A percentile compares a stretch with the other conserved stretches of the same genome.
phyloP scores from a whole-genome alignment of 2,329 filamentous ascomycete genomes.

The Berkeleyomyces basicola region DNA sequence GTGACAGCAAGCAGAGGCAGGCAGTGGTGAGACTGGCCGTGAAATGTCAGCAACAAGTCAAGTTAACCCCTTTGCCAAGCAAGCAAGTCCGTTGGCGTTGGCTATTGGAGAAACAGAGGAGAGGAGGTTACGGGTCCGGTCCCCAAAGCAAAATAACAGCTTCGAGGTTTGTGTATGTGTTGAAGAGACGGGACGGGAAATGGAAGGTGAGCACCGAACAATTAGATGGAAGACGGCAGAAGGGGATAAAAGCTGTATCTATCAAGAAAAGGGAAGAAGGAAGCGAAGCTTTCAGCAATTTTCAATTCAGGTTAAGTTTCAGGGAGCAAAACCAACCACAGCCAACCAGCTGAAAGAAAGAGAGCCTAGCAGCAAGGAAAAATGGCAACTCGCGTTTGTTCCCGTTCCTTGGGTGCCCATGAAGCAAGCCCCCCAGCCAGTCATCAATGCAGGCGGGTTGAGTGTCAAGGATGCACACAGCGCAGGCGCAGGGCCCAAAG shows the following conservation, averaged over 20 bases:
- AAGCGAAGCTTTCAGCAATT: conserved; percentile 6
- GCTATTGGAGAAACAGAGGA: neutral
- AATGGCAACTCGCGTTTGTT: neutral
- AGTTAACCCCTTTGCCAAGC: neutral
- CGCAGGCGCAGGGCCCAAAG: neutral
- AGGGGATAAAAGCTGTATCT: neutral
- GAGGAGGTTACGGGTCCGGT: neutral
- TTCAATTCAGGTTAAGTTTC: conserved; percentile 5
- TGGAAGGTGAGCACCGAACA: neutral
- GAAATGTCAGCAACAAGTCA: neutral
- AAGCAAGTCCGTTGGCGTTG: neutral
- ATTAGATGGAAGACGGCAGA: neutral
- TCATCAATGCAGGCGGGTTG: neutral
- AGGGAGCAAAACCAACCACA: conserved; percentile 4
- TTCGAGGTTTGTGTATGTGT: neutral
- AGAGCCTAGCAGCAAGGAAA: conserved; percentile 1
- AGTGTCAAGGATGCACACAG: neutral
- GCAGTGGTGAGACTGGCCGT: conserved; percentile 1
- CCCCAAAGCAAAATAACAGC: neutral
- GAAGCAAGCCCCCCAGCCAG: neutral
- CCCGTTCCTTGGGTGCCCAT: neutral
- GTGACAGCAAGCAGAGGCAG: neutral
- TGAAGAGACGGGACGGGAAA: neutral
- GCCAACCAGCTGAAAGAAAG: conserved; percentile 1
- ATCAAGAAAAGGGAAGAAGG: conserved; percentile 4